Percentiles rank a stretch among this genome's conserved stretches.
These are phyloP conservation scores for Metarhizium guizhouense DNA, from an alignment of 2,329 filamentous ascomycete species.

Conservation along the genomic window DNA sequence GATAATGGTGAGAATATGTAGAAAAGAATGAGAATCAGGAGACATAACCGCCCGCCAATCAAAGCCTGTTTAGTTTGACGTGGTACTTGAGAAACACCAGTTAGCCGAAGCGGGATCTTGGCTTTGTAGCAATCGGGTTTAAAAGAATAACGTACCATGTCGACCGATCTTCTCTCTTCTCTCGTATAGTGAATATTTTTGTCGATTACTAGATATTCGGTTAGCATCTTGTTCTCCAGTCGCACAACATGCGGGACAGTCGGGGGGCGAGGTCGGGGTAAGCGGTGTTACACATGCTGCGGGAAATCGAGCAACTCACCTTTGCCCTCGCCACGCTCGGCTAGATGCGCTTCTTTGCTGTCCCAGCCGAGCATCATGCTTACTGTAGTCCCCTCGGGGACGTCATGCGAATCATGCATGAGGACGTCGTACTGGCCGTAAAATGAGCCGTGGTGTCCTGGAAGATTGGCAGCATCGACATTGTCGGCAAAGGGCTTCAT, in stretches of 20 bases:
- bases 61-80: slow-evolving; percentile 7
- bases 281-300: too few species aligned
- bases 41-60: background rate
- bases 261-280: too few species aligned
- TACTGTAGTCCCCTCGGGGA: slow-evolving; percentile 20
- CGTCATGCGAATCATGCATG: slow-evolving; percentile 16
- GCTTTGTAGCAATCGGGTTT: background rate
- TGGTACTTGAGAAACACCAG: slow-evolving; percentile 3
- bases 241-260: background rate
- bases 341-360: slow-evolving; percentile 27
- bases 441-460: slow-evolving; percentile 23
- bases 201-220: slow-evolving; percentile 20
- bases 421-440: slow-evolving; percentile 24
- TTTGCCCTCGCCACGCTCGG: slow-evolving; percentile 21
- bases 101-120: background rate
- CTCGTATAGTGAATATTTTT: slow-evolving; percentile 24
- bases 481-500: slow-evolving; percentile 19
- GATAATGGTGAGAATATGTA: background rate
- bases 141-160: slow-evolving; percentile 19
- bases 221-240: background rate
- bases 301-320: slow-evolving; percentile 12
- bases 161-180: slow-evolving; percentile 18
- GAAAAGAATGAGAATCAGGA: background rate
- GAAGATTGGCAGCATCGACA: slow-evolving; percentile 14
- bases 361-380: slow-evolving; percentile 30